A percentile compares a stretch with the other conserved stretches of the same genome.
Evolutionary conservation across 2,329 filamentous ascomycete genomes (phyloP).

Genomic region (Trichoderma sp.): DNA sequence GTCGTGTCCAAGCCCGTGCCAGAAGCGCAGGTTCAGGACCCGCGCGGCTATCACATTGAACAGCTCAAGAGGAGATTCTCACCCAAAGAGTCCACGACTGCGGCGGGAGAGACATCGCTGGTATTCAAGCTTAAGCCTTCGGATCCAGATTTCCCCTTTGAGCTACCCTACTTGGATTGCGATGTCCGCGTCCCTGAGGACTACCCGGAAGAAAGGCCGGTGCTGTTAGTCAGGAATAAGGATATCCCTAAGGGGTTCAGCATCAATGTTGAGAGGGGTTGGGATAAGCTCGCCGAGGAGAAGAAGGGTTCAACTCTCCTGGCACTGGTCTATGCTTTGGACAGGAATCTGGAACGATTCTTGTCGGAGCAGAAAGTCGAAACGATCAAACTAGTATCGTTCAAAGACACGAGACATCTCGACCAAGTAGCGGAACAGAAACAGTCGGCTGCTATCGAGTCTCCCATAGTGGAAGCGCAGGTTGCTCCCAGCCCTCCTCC

Average conservation of each 20-base stretch:
- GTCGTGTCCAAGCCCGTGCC: slow-evolving; percentile 65
- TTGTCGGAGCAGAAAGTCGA: slow-evolving; percentile 68
- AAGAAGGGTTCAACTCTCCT: slow-evolving; percentile 59
- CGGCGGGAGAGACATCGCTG: slow-evolving; percentile 53
- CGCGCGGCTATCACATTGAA: slow-evolving; percentile 69
- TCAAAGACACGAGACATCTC: slow-evolving; percentile 54
- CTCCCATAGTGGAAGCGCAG: slow-evolving; percentile 5
- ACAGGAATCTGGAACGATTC: slow-evolving; percentile 68
- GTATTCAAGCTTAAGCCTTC: slow-evolving; percentile 67
- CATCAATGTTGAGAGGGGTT: slow-evolving; percentile 74
- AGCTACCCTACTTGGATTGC: slow-evolving; percentile 67
- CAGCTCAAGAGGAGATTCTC: slow-evolving; percentile 68
- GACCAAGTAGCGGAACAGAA: slow-evolving; percentile 26
- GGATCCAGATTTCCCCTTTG: slow-evolving; percentile 81
- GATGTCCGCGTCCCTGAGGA: slow-evolving; percentile 60
- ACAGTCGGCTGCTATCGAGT: slow-evolving; percentile 8
- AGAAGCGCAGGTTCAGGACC: slow-evolving; percentile 61
- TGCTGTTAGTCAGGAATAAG: slow-evolving; percentile 63
- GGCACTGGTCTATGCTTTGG: slow-evolving; percentile 64
- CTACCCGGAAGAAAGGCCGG: slow-evolving; percentile 60
- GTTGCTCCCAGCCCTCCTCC: slow-evolving; percentile 22
- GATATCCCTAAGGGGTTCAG: slow-evolving; percentile 69
- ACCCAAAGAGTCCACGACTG: slow-evolving; percentile 42
- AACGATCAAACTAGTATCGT: slow-evolving; percentile 66
- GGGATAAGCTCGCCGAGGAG: slow-evolving; percentile 60